Base-by-base conservation (phyloP, 306 rosid genomes). In the Vigna nakashimae region DNA sequence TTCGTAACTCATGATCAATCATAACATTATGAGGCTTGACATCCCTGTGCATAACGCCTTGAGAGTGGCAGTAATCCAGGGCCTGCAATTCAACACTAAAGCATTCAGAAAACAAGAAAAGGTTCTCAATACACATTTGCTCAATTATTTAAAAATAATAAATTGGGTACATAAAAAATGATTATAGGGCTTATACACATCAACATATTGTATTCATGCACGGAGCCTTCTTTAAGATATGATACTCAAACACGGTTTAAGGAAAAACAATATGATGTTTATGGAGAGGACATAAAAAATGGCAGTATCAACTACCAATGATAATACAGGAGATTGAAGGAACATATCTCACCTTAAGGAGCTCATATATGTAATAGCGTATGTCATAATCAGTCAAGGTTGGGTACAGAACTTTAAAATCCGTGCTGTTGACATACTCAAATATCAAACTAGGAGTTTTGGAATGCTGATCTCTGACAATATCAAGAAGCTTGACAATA, bases 281-380 rank as follows among this genome's bases (percentile, higher is more conserved):
- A 73, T 7, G 38, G 68, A 55, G 71, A 65, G 24, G 65, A 75
- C 36, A 48, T 22, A 58, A 26, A 73, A 38, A 81, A 22, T 50
- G 51, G 20, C 57, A 80, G 28, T 40, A 45, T 15, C 48, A 43
- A 43, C 48, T 43, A 43, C 50, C 52, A 57, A 9, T 22, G 14
- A 53, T 18, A 43, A 6, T 30, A 16, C 30, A 64, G 15, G 56
- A 74, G 14, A 65, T 52, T 17, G 72, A 65, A 64, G 30, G n/a
- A 70, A 30, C 30, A 22, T 30, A 28, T 86, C 7, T 36, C 83
- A 89, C 97, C 97, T 91, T 91, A 64, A 91, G 97, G 72, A 91
- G 97, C 91, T 91, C 97, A 65, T 91, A 89, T 69, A 91, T 86
- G 85, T 91, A 91, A 86, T 91, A 91, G 77, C 97, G 97, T 45